A percentile compares a stretch with the other conserved stretches of the same genome.
Conservation (phyloP, 2,329 filamentous ascomycete species). For the Exophiala lecanii-corni region DNA sequence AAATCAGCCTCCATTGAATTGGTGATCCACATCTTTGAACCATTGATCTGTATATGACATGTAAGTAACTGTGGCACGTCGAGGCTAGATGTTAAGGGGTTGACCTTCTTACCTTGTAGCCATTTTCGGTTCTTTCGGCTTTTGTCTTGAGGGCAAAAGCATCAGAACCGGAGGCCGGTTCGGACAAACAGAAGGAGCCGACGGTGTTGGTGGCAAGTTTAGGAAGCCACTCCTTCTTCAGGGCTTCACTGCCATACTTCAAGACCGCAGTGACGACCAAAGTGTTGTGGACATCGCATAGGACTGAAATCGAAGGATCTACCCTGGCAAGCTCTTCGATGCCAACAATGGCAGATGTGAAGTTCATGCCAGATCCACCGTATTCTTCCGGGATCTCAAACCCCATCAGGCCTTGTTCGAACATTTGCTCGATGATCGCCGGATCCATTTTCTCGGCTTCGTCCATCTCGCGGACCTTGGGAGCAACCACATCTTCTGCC, state of each 20-base stretch:
- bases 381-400: constrained; percentile 97
- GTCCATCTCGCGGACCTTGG: constrained; percentile 94
- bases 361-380: constrained; percentile 97
- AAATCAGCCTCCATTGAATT: constrained; percentile 90
- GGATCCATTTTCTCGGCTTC: constrained; percentile 94
- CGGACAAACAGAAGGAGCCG: constrained; percentile 85
- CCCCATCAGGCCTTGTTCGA: constrained; percentile 96
- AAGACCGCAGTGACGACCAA: constrained; percentile 90
- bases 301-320: constrained; percentile 88
- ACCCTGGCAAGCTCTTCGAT: constrained; percentile 95
- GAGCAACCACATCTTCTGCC: constrained; percentile 79
- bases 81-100: no score
- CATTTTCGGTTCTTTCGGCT: constrained; percentile 74
- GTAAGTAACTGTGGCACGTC: no score
- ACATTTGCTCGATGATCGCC: constrained; percentile 79
- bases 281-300: constrained; percentile 98
- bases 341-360: constrained; percentile 89
- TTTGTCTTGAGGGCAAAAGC: constrained; percentile 93
- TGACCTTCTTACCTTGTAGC: constrained; percentile 56
- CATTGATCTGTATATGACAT: constrained; percentile 65
- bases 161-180: constrained; percentile 89
- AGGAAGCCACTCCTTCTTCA: constrained; percentile 86
- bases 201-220: constrained; percentile 84
- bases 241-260: constrained; percentile 71
- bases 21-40: constrained; percentile 99